phyloP scores from a whole-genome alignment of 1,284 basidiomycete species.

The Malassezia nana region DNA sequence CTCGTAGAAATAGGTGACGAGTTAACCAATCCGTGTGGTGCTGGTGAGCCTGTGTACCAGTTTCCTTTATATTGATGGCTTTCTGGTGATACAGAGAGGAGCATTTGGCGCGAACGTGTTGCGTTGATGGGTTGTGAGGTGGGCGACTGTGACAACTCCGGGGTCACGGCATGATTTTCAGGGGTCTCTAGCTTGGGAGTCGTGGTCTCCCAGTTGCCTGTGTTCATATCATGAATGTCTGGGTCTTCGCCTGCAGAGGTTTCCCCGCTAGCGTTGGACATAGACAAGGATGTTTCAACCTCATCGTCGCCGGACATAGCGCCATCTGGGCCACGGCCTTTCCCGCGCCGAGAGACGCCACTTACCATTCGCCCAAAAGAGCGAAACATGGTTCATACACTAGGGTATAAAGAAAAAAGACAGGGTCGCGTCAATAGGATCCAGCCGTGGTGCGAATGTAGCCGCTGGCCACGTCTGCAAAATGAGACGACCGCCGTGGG shows the following conservation, averaged over 20 bases:
- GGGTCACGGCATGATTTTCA: background rate
- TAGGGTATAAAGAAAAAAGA: background rate
- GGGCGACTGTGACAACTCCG: background rate
- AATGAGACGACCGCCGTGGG: background rate
- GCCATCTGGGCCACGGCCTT: slow-evolving; percentile 30
- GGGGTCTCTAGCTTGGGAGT: background rate
- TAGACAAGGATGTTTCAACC: slow-evolving; percentile 17
- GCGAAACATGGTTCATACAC: slow-evolving; percentile 35
- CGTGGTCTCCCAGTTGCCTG: background rate
- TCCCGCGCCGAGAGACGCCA: slow-evolving; percentile 38
- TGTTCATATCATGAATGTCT: background rate
- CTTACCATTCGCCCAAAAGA: slow-evolving; percentile 44
- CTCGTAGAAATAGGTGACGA: slow-evolving; percentile 20
- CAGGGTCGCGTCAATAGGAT: background rate
- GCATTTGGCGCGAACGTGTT: background rate
- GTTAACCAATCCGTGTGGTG: background rate
- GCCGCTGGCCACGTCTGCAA: background rate
- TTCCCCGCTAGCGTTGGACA: slow-evolving; percentile 8
- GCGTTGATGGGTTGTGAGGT: background rate
- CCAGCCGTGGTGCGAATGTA: background rate
- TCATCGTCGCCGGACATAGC: background rate
- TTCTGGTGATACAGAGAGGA: background rate
- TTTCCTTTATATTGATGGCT: slow-evolving; percentile 2
- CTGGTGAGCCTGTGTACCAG: slow-evolving; percentile 10
- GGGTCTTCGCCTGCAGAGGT: background rate